Conservation (phyloP, 306 rosid species). For the Canavalia ensiformis region DNA sequence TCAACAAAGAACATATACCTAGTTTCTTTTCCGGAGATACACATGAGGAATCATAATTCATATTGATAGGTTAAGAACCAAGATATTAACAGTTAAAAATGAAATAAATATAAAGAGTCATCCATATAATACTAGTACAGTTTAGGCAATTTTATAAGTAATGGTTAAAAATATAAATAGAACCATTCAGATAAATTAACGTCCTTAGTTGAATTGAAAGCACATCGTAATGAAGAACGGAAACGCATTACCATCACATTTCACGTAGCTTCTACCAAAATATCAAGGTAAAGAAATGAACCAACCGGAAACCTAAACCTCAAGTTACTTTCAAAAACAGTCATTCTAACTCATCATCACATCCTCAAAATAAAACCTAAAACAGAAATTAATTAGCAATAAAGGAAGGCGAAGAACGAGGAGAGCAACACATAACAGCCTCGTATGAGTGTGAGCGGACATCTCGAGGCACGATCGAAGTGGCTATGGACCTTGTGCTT, state of each 20-base stretch:
- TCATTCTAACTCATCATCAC: no score
- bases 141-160: neutral
- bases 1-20: neutral
- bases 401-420: neutral
- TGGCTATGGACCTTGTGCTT: constrained; percentile 95
- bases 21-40: neutral
- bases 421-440: no score
- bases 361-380: neutral
- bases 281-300: neutral
- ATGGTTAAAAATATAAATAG: no score
- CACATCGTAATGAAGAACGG: no score
- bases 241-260: no score
- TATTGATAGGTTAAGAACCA: no score
- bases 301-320: neutral
- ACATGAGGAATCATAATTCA: neutral
- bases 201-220: no score
- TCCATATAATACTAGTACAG: neutral
- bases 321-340: no score
- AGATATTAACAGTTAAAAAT: neutral
- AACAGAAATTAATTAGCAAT: neutral
- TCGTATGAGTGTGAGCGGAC: no score
- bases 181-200: no score
- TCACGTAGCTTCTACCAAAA: no score
- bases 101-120: neutral
- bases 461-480: constrained; percentile 88